phyloP scores from a whole-genome alignment of 371 early-diverging fungal species.

The Mucor saturninus region DNA sequence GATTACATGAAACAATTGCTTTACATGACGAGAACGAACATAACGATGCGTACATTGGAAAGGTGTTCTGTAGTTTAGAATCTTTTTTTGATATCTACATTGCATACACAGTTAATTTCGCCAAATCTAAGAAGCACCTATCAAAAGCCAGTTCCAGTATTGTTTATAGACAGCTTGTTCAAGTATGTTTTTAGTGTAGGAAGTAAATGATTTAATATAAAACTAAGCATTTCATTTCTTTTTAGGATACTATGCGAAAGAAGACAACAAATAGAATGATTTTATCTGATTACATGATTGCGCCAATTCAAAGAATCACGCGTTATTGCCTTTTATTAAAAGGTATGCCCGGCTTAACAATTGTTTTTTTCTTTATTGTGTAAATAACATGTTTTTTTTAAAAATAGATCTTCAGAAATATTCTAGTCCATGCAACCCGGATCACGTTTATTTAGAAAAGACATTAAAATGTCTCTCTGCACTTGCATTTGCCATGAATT shows the following conservation, averaged over 20 bases:
- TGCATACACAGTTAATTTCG: conserved; percentile 38
- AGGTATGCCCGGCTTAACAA: conserved; percentile 32
- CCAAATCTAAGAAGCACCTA: conserved; percentile 30
- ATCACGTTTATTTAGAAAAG: conserved; percentile 40
- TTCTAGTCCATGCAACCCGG: conserved; percentile 38
- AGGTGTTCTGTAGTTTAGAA: conserved; percentile 33
- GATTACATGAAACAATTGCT: conserved; percentile 14
- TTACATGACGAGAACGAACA: background rate
- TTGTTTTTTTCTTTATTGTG: conserved; percentile 1
- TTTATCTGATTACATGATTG: conserved; percentile 56
- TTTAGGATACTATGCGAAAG: conserved; percentile 29
- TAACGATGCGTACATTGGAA: conserved; percentile 19
- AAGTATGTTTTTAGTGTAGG: conserved; percentile 10
- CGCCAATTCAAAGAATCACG: conserved; percentile 59
- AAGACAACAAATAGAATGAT: conserved; percentile 44
- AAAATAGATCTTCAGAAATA: conserved; percentile 51
- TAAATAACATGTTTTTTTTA: conserved; percentile 3
- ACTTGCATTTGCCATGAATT: conserved; percentile 52
- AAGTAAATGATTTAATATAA: background rate
- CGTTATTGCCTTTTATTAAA: conserved; percentile 53
- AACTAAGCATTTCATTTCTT: background rate
- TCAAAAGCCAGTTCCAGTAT: conserved; percentile 35
- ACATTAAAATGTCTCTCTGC: conserved; percentile 44
- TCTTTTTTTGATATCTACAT: conserved; percentile 40
- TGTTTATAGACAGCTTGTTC: conserved; percentile 39